phyloP scores from a whole-genome alignment of 2,329 filamentous ascomycete genomes.

The Exutisphaerella laricina region DNA sequence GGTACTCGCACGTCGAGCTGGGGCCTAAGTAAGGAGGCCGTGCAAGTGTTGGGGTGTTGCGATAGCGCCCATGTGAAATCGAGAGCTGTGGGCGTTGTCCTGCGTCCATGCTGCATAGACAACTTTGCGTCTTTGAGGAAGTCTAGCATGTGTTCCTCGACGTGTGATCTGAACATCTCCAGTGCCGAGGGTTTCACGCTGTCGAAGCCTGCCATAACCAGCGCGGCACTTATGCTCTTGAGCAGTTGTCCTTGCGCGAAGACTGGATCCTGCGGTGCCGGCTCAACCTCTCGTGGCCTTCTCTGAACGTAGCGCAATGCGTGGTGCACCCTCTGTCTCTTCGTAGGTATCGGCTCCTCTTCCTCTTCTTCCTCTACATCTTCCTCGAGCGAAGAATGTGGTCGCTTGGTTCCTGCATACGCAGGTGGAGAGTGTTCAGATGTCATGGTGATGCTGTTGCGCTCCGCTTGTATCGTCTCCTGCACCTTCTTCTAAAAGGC shows the following conservation, averaged over 20 bases:
- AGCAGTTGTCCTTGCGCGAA: conserved; percentile 52
- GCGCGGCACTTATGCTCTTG: conserved; percentile 49
- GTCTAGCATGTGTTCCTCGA: conserved; percentile 56
- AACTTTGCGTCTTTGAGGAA: conserved; percentile 50
- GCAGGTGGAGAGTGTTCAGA: conserved; percentile 9
- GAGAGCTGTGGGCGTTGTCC: conserved; percentile 51
- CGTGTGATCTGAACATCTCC: conserved; percentile 50
- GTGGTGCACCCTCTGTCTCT: conserved; percentile 23
- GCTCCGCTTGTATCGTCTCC: not conserved
- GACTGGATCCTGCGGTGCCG: conserved; percentile 44
- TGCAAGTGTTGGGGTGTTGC: conserved; percentile 30
- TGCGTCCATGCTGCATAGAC: conserved; percentile 54
- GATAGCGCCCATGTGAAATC: conserved; percentile 54
- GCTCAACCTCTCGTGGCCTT: conserved; percentile 28
- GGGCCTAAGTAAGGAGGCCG: conserved; percentile 35
- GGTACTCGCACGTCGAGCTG: conserved; percentile 38
- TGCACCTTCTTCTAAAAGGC: conserved; percentile 4
- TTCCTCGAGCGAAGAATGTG: conserved; percentile 10
- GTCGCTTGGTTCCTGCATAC: conserved; percentile 16
- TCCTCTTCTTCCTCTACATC: not conserved
- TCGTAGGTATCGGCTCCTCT: conserved; percentile 9
- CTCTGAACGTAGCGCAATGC: conserved; percentile 25
- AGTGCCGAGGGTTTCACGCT: conserved; percentile 51
- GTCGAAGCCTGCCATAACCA: conserved; percentile 51
- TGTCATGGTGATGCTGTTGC: conserved; percentile 10